Percentiles rank a stretch among this genome's conserved stretches.
These are phyloP conservation scores for Zarea fungicola DNA, from an alignment of 2,329 filamentous ascomycete genomes.

Conservation along the genomic window DNA sequence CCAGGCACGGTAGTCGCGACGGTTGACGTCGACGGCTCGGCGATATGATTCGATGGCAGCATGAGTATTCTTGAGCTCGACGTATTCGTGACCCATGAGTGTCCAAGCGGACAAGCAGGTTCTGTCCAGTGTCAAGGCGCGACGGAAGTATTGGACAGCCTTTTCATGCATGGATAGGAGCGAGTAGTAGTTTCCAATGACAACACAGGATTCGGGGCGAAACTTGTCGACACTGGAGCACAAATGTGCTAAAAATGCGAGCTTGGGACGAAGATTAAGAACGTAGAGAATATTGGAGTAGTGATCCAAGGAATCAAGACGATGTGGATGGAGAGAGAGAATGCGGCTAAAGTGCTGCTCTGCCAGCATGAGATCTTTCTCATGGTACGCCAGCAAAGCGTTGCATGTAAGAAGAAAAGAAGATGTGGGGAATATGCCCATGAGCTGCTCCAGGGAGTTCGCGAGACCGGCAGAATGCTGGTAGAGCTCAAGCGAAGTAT, in stretches of 20 bases:
- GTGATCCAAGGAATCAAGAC: slow-evolving; percentile 86
- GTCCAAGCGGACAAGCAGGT: slow-evolving; percentile 95
- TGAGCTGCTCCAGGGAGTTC: slow-evolving; percentile 68
- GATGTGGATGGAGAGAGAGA: slow-evolving; percentile 66
- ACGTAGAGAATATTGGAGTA: slow-evolving; percentile 98
- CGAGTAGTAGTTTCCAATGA: slow-evolving; percentile 96
- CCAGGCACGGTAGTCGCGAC: slow-evolving; percentile 95
- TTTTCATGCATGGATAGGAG: slow-evolving; percentile 94
- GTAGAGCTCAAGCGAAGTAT: slow-evolving; percentile 87
- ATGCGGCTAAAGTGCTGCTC: slow-evolving; percentile 70
- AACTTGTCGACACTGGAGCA: slow-evolving; percentile 93
- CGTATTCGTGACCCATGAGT: slow-evolving; percentile 97
- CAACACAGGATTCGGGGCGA: slow-evolving; percentile 91
- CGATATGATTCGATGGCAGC: slow-evolving; percentile 96
- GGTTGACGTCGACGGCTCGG: slow-evolving; percentile 90
- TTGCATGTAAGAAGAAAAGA: slow-evolving; percentile 88
- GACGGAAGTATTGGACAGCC: slow-evolving; percentile 94
- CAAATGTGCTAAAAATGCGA: slow-evolving; percentile 87
- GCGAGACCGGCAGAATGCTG: slow-evolving; percentile 74
- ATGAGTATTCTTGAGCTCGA: slow-evolving; percentile 97
- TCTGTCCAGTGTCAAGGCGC: slow-evolving; percentile 83
- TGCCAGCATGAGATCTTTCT: slow-evolving; percentile 68
- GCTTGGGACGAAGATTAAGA: slow-evolving; percentile 77
- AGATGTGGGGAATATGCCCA: slow-evolving; percentile 79
- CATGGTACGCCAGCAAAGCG: slow-evolving; percentile 83